Base-by-base conservation (phyloP, 1,284 basidiomycete species). In the Ustilago hordei region DNA sequence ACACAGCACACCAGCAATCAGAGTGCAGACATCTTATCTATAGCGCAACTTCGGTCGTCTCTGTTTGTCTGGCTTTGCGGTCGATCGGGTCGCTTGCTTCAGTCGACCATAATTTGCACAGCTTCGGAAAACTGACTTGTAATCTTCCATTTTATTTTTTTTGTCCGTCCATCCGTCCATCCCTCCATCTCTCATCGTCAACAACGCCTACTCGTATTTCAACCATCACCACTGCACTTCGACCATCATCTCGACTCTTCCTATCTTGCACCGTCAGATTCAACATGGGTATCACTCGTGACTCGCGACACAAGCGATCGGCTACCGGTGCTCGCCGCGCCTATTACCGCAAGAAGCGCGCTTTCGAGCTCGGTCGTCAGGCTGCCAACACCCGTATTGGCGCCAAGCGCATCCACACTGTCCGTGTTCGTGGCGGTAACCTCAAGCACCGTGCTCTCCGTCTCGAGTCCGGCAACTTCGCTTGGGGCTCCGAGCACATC, bases 251-350 rank as follows among this genome's bases (percentile, higher is more conserved):
- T 17, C 31, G 39, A 17, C 39, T 2, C 8, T 13, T 4, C 11
- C 8, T 23, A 36, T 35, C 34, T 15, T n/a, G 28, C 63, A 39
- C 8, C 9, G 32, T 52, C 70, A 78, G 71, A 67, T 70, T 72
- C 79, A 85, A 69, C 58, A 85, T 85, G 84, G 84, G 84, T 85
- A 84, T 85, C 79, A 83, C 82, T 80, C 83, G 84, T 78, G 84
- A 85, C 78, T 84, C 82, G 63, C 82, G 84, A 63, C 84, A 85
- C 83, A 85, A 85, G 84, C 75, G 84, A 66, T 82, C 83, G 59
- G 75, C 76, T 63, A 64, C 83, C 73, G 84, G 84, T 79, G 84
- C 84, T 65, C 82, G 83, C 79, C 82, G 79, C 58, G 80, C 81
- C 60, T 76, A 83, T 76, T 85, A 83, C 83, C 81, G 83, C 71